Evolutionary conservation across 2,329 filamentous ascomycete species (phyloP).

Genomic region (Penicillium janthinellum): DNA sequence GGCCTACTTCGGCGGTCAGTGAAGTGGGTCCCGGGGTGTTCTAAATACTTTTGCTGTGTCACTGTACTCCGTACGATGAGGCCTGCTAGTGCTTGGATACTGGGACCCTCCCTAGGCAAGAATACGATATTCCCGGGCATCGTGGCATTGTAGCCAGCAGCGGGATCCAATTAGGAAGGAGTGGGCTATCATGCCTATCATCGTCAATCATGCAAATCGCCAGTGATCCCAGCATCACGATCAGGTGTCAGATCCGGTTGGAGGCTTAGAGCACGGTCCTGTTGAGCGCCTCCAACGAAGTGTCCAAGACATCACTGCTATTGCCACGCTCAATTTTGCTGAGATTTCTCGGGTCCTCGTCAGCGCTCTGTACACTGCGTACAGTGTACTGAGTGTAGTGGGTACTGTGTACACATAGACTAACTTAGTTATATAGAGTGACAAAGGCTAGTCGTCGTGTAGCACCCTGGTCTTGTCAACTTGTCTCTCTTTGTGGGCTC

Average conservation of each 20-base stretch:
- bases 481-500: background rate
- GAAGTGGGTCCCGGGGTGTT: no score
- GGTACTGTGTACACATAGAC: no score
- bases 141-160: slow-evolving; percentile 9
- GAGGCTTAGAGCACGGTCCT: slow-evolving; percentile 18
- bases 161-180: slow-evolving; percentile 21
- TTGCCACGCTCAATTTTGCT: slow-evolving; percentile 15
- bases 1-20: no score
- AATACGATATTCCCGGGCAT: slow-evolving; percentile 12
- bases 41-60: no score
- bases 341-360: no score
- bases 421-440: no score
- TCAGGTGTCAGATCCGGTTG: slow-evolving; percentile 25
- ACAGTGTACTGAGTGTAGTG: no score
- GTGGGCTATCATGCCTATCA: slow-evolving; percentile 6
- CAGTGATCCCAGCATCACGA: slow-evolving; percentile 9
- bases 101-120: slow-evolving; percentile 2
- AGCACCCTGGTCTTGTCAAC: background rate
- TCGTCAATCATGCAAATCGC: background rate
- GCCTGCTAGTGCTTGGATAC: background rate
- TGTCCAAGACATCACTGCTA: slow-evolving; percentile 4
- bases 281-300: background rate
- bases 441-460: no score
- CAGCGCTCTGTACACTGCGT: no score
- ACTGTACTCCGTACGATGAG: no score